Evolutionary conservation across 805 yeast species (phyloP).

Genomic region (Candida berthetii): DNA sequence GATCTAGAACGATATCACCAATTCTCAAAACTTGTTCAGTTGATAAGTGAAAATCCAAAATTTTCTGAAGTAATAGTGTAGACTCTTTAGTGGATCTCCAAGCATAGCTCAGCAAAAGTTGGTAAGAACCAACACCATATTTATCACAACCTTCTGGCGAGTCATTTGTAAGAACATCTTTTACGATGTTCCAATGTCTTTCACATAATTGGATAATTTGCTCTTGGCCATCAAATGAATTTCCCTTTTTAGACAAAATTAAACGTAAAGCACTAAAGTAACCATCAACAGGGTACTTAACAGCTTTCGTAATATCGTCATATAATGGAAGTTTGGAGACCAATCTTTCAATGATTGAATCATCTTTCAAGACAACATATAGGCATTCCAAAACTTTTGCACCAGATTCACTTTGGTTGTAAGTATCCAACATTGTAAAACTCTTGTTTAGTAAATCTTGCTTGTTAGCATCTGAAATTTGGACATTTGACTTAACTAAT

Average conservation of each 20-base stretch:
- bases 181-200: constrained; percentile 26
- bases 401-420: constrained; percentile 72
- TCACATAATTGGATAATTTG: constrained; percentile 13
- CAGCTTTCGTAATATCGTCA: constrained; percentile 34
- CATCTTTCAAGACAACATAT: constrained; percentile 31
- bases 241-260: constrained; percentile 29
- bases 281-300: constrained; percentile 61
- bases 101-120: constrained; percentile 54
- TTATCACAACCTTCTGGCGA: constrained; percentile 62
- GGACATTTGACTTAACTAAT: constrained; percentile 23
- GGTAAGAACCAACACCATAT: constrained; percentile 34
- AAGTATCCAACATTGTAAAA: constrained; percentile 33
- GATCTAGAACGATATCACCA: constrained; percentile 56
- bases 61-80: constrained; percentile 41
- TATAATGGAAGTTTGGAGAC: constrained; percentile 26
- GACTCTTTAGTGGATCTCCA: constrained; percentile 86
- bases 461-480: constrained; percentile 6
- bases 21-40: constrained; percentile 19
- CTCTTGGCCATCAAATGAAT: constrained; percentile 5
- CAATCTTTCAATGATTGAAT: constrained; percentile 24
- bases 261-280: constrained; percentile 52
- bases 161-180: constrained; percentile 52
- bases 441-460: constrained; percentile 17
- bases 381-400: constrained; percentile 55
- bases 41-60: constrained; percentile 28